These are phyloP conservation scores for Xylaria cubensis DNA, from an alignment of 495 filamentous ascomycete species.

Conservation along the genomic window DNA sequence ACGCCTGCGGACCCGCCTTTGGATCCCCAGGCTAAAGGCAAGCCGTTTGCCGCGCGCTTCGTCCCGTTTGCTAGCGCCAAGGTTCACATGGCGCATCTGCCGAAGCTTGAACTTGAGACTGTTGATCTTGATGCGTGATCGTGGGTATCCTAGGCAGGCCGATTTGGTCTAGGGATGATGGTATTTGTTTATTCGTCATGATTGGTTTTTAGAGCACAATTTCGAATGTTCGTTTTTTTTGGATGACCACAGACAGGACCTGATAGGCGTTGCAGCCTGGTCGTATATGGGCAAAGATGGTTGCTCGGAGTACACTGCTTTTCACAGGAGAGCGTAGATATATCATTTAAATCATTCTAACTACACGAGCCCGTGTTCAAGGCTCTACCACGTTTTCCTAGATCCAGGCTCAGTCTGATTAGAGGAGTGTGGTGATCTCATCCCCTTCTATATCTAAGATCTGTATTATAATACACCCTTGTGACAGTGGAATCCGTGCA, in stretches of 20 bases:
- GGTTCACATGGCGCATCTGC: conserved; percentile 65
- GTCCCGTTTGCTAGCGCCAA: conserved; percentile 65
- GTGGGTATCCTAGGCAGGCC: background rate
- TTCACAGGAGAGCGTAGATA: background rate
- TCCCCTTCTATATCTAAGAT: too few relatives aligned
- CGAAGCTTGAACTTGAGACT: conserved; percentile 38
- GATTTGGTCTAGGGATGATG: background rate
- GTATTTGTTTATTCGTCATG: background rate
- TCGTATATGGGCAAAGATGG: background rate
- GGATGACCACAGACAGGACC: background rate
- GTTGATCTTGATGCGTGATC: conserved; percentile 28
- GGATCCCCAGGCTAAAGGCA: conserved; percentile 37
- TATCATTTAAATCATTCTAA: background rate
- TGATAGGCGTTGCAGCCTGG: background rate
- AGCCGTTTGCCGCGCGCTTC: conserved; percentile 51
- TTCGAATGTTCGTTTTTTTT: background rate
- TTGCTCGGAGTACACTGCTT: background rate
- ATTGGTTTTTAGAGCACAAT: background rate
- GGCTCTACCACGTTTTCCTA: background rate
- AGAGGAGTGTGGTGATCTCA: too few relatives aligned
- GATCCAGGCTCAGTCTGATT: too few relatives aligned
- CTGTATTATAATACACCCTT: too few relatives aligned
- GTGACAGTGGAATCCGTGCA: too few relatives aligned
- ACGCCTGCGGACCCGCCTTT: conserved; percentile 55
- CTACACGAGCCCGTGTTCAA: background rate